Base-by-base conservation (phyloP, 768 basidiomycete genomes). In the Baorangia bicolor region DNA sequence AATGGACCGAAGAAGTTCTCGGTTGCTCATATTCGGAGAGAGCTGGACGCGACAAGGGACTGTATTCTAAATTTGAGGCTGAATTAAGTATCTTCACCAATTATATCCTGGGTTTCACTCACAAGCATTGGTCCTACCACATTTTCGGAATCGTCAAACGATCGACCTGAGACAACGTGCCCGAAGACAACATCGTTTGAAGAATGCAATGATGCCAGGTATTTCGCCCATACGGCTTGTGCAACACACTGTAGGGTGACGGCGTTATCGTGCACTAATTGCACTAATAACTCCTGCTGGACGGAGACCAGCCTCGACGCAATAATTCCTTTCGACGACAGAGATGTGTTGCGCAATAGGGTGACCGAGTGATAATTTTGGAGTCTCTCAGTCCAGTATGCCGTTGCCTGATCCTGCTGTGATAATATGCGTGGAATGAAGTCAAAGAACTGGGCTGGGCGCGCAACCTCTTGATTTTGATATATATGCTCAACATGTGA, bases 41-140 rank as follows among this genome's bases (percentile, higher is more conserved):
- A 80, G 40, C n/a, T 51, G 67, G 45, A 80, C 62, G 10, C 78
- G 74, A 49, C 72, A 79, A 7, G 78, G 79, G 18, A 80, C 66
- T 1, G 78, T 80, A 56, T 77, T 81, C 78, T 80, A 25, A 20
- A 34, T 46, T 53, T n/a, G 35, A 46, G 25, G 41, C 16, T 6
- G 5, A 39, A 34, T 33, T 53, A 12, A 54, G 34, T 43, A 4
- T 7, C 16, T 34, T 41, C 39, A 38, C 11, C 28, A 33, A 25
- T 34, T 14, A 28, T 42, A 46, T 4, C 38, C 14, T 21, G 10
- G 10, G 10, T 47, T 34, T n/a, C 28, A 65, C 77, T 59, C 48
- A 80, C 79, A 53, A 81, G 61, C 51, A 79, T 72, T 6, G 79
- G 79, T 5, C 79, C 79, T 48, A 80, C 72, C 3, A 79, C 76